phyloP scores from a whole-genome alignment of 768 basidiomycete species.

The Russula compacta region DNA sequence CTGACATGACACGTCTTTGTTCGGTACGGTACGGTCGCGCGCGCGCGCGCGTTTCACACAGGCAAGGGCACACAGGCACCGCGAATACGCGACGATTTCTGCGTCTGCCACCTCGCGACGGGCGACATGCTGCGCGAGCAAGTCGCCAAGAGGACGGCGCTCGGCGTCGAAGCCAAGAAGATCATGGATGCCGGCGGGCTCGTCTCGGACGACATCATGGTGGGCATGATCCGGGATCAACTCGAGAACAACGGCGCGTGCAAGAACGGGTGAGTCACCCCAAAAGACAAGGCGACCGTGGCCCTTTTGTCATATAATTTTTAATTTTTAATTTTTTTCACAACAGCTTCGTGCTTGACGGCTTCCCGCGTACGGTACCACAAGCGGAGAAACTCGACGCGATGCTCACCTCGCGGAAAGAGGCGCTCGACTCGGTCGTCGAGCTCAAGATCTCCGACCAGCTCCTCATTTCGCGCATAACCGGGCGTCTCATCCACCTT shows the following conservation, averaged over 20 bases:
- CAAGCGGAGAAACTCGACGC: constrained; percentile 93
- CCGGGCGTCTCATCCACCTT: constrained; percentile 89
- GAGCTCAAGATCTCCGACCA: constrained; percentile 90
- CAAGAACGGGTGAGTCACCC: constrained; percentile 94
- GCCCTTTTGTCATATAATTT: not conserved
- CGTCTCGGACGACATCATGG: constrained; percentile 94
- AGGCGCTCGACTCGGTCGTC: constrained; percentile 87
- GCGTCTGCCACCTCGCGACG: constrained; percentile 96
- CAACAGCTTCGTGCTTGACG: constrained; percentile 89
- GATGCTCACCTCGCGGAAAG: constrained; percentile 76
- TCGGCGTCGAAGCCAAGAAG: constrained; percentile 91
- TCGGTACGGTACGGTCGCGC: not conserved
- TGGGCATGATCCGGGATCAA: constrained; percentile 95
- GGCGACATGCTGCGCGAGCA: constrained; percentile 98
- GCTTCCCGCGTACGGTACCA: constrained; percentile 96
- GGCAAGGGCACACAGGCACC: constrained; percentile 99
- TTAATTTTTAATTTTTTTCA: not conserved
- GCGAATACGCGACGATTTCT: constrained; percentile 83
- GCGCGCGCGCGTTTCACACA: constrained; percentile 26
- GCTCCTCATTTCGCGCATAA: constrained; percentile 94
- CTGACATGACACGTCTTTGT: not conserved
- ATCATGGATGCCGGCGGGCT: constrained; percentile 97
- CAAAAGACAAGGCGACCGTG: no score
- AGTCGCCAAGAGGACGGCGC: constrained; percentile 73
- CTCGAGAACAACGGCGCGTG: constrained; percentile 87